Conservation (phyloP, 2,329 filamentous ascomycete species). For the Monilinia fructigena region DNA sequence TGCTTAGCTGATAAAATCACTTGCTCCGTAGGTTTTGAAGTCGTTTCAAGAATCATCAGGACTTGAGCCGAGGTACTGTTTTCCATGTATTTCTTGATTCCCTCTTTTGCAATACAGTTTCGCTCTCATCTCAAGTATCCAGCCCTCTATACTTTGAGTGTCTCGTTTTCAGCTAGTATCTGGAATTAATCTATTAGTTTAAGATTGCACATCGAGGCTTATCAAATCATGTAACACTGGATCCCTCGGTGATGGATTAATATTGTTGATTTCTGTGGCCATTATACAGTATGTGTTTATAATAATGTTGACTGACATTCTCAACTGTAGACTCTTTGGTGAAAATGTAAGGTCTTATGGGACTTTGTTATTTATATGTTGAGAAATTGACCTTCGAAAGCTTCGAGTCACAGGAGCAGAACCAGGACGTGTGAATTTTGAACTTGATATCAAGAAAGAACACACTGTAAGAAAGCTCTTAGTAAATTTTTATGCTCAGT, state of each 20-base stretch:
- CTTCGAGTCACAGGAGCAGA: slow-evolving; percentile 64
- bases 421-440: slow-evolving; percentile 70
- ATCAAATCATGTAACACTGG: background rate
- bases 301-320: slow-evolving; percentile 19
- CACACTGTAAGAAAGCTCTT: slow-evolving; percentile 60
- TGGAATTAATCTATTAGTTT: background rate
- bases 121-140: background rate
- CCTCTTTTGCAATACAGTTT: background rate
- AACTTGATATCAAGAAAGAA: slow-evolving; percentile 70
- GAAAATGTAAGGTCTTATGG: slow-evolving; percentile 36
- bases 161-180: background rate
- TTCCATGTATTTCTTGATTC: slow-evolving; percentile 2
- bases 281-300: background rate
- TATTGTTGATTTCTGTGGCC: background rate
- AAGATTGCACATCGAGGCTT: background rate
- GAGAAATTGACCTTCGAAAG: slow-evolving; percentile 43
- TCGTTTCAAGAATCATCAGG: slow-evolving; percentile 77
- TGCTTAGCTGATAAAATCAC: slow-evolving; percentile 27
- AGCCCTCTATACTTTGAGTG: too few relatives aligned
- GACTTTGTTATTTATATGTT: background rate
- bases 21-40: slow-evolving; percentile 66
- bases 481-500: background rate
- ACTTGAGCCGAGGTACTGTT: slow-evolving; percentile 75
- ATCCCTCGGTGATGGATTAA: background rate
- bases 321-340: slow-evolving; percentile 37